These are phyloP conservation scores for Oryza glumipatula DNA, from an alignment of 176 grass and related monocot genomes.

Conservation along the genomic window DNA sequence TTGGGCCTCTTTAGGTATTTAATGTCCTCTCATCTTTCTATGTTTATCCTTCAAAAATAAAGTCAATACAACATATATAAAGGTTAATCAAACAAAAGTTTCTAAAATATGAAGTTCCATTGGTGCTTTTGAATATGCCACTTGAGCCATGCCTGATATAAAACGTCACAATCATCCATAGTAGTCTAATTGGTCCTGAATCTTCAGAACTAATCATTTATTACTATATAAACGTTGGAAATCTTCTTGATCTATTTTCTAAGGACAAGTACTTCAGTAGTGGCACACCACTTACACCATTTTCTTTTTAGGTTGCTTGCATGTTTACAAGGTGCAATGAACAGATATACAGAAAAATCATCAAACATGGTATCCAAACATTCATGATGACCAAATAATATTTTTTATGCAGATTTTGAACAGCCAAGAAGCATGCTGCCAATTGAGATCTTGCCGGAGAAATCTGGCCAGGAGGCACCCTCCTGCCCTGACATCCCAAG, in stretches of 20 bases:
- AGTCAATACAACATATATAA: not conserved
- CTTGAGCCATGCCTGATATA: not conserved
- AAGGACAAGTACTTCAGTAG: not conserved
- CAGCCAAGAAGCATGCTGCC: slow-evolving; percentile 67
- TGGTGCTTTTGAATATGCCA: not conserved
- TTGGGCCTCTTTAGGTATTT: slow-evolving; percentile 57
- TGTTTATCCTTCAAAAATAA: not conserved
- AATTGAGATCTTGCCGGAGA: slow-evolving; percentile 62
- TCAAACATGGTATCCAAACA: not conserved
- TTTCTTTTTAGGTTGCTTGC: slow-evolving; percentile 29
- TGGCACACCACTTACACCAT: slow-evolving; percentile 41
- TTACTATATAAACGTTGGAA: slow-evolving; percentile 11
- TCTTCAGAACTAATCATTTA: slow-evolving; percentile 21
- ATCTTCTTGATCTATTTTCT: slow-evolving; percentile 27
- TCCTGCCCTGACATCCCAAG: slow-evolving; percentile 50
- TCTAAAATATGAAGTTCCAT: not conserved
- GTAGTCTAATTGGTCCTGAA: not conserved
- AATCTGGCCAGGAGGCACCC: slow-evolving; percentile 33
- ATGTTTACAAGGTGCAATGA: slow-evolving; percentile 27
- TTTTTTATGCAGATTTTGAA: slow-evolving; percentile 75
- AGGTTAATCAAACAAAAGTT: not conserved
- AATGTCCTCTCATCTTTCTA: not conserved
- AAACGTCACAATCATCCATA: not conserved
- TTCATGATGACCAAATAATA: not conserved
- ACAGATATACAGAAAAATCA: not conserved